Evolutionary conservation across 2,329 filamentous ascomycete genomes (phyloP).

Genomic region (Pseudopyrenochaeta lycopersici): DNA sequence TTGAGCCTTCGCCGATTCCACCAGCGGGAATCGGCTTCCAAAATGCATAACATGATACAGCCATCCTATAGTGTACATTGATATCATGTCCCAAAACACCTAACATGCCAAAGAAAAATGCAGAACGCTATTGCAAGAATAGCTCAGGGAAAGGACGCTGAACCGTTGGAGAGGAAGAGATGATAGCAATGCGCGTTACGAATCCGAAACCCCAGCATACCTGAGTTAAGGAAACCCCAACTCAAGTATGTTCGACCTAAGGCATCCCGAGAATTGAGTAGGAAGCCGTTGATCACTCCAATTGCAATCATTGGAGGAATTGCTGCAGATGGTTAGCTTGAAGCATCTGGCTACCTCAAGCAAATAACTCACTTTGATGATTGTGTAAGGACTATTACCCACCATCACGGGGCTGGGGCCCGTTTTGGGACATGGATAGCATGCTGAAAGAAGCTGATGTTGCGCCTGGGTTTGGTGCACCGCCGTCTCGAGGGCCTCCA

Average conservation of each 20-base stretch:
- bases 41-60: slow-evolving; percentile 19
- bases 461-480: slow-evolving; percentile 37
- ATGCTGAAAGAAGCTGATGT: slow-evolving; percentile 24
- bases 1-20: slow-evolving; percentile 19
- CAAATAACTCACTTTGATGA: slow-evolving; percentile 14
- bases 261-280: neutral
- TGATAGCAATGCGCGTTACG: slow-evolving; percentile 3
- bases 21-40: no score
- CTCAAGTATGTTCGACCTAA: neutral
- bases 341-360: neutral
- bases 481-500: slow-evolving; percentile 44
- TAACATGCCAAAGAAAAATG: slow-evolving; percentile 14
- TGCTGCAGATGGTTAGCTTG: slow-evolving; percentile 20
- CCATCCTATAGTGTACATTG: slow-evolving; percentile 18
- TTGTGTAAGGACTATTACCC: slow-evolving; percentile 29
- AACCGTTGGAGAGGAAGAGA: neutral
- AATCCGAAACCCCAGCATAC: slow-evolving; percentile 2
- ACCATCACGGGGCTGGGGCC: slow-evolving; percentile 40
- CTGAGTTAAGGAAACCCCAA: neutral
- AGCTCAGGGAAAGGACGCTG: neutral
- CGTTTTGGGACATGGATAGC: slow-evolving; percentile 23
- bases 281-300: no score
- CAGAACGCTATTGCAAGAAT: slow-evolving; percentile 13
- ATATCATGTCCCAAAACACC: slow-evolving; percentile 22
- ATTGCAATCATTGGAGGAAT: neutral